These are phyloP conservation scores for Nepenthes alata DNA, from an alignment of 179 eudicot genomes.

Conservation along the genomic window DNA sequence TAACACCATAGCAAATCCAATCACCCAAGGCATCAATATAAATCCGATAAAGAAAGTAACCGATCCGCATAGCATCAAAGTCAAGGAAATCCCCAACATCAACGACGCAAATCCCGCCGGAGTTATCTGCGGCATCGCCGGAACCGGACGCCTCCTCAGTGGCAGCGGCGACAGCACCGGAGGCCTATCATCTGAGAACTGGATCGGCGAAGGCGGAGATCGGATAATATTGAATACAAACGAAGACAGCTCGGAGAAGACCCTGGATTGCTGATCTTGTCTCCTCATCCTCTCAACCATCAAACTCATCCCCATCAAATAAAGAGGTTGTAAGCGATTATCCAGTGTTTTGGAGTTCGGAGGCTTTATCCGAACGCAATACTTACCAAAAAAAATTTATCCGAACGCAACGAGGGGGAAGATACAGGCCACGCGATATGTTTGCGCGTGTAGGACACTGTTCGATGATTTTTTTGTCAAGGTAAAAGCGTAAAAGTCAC, in stretches of 20 bases:
- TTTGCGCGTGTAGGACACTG: no score
- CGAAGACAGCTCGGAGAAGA: slow-evolving; percentile 25
- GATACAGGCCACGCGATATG: no score
- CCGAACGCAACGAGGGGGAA: no score
- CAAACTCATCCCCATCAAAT: no score
- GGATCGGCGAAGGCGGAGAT: slow-evolving; percentile 19
- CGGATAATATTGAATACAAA: slow-evolving; percentile 24
- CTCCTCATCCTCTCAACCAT: slow-evolving; percentile 14
- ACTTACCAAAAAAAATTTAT: no score
- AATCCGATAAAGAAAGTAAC: slow-evolving; percentile 37
- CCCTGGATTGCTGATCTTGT: slow-evolving; percentile 27
- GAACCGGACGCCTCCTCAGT: neutral
- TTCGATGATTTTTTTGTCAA: no score
- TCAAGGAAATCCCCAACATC: slow-evolving; percentile 32
- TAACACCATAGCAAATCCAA: slow-evolving; percentile 32
- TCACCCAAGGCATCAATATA: slow-evolving; percentile 38
- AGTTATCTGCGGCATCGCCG: slow-evolving; percentile 18
- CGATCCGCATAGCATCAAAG: slow-evolving; percentile 39
- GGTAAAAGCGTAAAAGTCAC: no score
- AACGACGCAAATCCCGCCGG: slow-evolving; percentile 41
- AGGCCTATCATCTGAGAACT: slow-evolving; percentile 10
- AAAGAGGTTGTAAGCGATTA: no score
- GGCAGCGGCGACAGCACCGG: slow-evolving; percentile 1
- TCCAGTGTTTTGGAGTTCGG: no score
- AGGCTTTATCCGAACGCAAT: no score